Conservation (phyloP, 2,329 filamentous ascomycete genomes). For the Rhinocladiella similis region DNA sequence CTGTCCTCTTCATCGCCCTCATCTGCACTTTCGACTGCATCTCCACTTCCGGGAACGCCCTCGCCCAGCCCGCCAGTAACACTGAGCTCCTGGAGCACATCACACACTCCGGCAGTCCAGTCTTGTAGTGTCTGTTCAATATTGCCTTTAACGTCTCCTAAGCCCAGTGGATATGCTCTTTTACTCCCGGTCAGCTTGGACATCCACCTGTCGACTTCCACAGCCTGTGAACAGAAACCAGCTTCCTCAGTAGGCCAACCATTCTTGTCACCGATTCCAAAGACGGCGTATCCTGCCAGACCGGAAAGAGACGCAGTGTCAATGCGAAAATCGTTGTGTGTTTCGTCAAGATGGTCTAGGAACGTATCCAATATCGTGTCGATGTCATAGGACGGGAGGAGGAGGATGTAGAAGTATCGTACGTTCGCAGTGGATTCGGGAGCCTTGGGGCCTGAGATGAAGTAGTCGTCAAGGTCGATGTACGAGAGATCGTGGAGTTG, state of each 20-base stretch:
- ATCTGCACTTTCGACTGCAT: slow-evolving; percentile 80
- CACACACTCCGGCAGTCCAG: slow-evolving; percentile 74
- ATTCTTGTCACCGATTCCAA: slow-evolving; percentile 88
- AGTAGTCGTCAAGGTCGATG: slow-evolving; percentile 90
- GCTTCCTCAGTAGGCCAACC: slow-evolving; percentile 89
- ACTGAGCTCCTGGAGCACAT: slow-evolving; percentile 64
- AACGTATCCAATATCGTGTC: slow-evolving; percentile 89
- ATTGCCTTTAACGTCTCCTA: slow-evolving; percentile 82
- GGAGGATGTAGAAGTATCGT: slow-evolving; percentile 71
- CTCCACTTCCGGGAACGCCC: slow-evolving; percentile 77
- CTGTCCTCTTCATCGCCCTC: slow-evolving; percentile 64
- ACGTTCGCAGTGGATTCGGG: slow-evolving; percentile 27
- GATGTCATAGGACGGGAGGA: slow-evolving; percentile 92
- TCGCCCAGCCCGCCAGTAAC: slow-evolving; percentile 58
- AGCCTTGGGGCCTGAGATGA: slow-evolving; percentile 65
- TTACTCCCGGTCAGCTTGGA: slow-evolving; percentile 87
- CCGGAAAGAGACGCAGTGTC: slow-evolving; percentile 79
- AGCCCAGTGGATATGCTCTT: slow-evolving; percentile 82
- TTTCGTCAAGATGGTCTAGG: slow-evolving; percentile 83
- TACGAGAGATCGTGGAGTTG: slow-evolving; percentile 77
- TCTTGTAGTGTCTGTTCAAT: slow-evolving; percentile 66
- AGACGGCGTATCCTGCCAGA: slow-evolving; percentile 85
- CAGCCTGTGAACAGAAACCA: slow-evolving; percentile 91
- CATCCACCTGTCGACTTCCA: slow-evolving; percentile 92
- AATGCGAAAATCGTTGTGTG: slow-evolving; percentile 94